These are phyloP conservation scores for Lasiosphaeris hirsuta DNA, from an alignment of 495 filamentous ascomycete genomes.

Conservation along the genomic window DNA sequence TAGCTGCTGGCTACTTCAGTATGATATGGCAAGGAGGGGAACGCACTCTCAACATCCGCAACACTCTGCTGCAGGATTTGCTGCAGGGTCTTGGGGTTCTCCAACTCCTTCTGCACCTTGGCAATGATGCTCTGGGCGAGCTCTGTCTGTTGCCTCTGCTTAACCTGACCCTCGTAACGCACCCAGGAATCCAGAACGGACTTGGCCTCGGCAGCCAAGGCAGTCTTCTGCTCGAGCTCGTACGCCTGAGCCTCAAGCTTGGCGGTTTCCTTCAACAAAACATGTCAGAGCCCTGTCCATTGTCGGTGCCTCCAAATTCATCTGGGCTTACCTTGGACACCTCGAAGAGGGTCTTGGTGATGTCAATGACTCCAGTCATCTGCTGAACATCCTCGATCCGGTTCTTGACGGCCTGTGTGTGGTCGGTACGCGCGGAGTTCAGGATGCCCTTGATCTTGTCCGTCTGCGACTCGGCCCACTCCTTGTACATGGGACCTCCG, in stretches of 20 bases:
- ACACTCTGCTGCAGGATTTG: slow-evolving; percentile 95
- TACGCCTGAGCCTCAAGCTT: slow-evolving; percentile 91
- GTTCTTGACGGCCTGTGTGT: slow-evolving; percentile 89
- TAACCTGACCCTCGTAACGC: slow-evolving; percentile 96
- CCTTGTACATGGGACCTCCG: slow-evolving; percentile 82
- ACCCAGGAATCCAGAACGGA: slow-evolving; percentile 95
- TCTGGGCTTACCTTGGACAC: slow-evolving; percentile 79
- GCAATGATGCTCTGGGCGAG: slow-evolving; percentile 86
- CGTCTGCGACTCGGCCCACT: slow-evolving; percentile 86
- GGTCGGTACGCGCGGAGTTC: slow-evolving; percentile 87
- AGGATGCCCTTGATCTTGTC: slow-evolving; percentile 88
- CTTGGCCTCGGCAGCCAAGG: slow-evolving; percentile 88
- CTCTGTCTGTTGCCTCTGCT: slow-evolving; percentile 96
- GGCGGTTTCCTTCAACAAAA: slow-evolving; percentile 78
- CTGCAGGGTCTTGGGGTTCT: slow-evolving; percentile 91
- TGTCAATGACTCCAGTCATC: slow-evolving; percentile 86
- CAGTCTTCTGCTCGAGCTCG: slow-evolving; percentile 93
- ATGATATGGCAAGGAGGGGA: background rate
- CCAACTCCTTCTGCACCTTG: slow-evolving; percentile 97
- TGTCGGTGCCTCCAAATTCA: background rate
- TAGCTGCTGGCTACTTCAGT: slow-evolving; percentile 16
- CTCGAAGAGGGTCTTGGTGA: slow-evolving; percentile 94
- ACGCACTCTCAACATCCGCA: slow-evolving; percentile 93
- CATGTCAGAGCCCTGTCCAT: background rate
- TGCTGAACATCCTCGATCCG: slow-evolving; percentile 91